phyloP scores from a whole-genome alignment of 345 rosid genomes.

The Aquilaria malaccensis region DNA sequence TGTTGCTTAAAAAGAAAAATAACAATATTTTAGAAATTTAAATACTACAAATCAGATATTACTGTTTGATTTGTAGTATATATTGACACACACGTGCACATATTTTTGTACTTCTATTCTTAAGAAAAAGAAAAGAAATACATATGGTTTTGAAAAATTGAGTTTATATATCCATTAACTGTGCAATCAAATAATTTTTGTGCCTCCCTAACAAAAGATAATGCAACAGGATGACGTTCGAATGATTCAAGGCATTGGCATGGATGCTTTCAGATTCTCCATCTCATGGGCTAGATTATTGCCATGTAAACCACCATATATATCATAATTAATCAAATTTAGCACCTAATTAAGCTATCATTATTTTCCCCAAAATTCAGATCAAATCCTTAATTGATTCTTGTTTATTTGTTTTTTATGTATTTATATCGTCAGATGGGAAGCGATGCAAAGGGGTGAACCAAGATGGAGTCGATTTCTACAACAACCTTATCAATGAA shows the following conservation, averaged over 20 bases:
- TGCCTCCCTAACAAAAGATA: not conserved
- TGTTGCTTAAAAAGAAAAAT: too few relatives aligned
- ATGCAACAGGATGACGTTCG: not conserved
- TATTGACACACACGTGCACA: not conserved
- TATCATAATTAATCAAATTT: too few relatives aligned
- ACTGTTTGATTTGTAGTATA: too few relatives aligned
- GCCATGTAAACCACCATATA: not conserved
- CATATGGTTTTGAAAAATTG: too few relatives aligned
- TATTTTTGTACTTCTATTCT: not conserved
- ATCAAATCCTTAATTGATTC: too few relatives aligned
- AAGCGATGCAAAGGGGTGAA: slow-evolving; percentile 24
- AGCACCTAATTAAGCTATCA: too few relatives aligned
- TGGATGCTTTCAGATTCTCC: slow-evolving; percentile 3
- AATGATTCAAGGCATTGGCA: not conserved
- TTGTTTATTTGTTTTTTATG: not conserved
- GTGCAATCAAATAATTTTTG: not conserved
- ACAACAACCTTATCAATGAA: slow-evolving; percentile 30
- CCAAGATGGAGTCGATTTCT: slow-evolving; percentile 26
- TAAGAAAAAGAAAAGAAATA: too few relatives aligned
- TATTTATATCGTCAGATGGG: slow-evolving; percentile 20
- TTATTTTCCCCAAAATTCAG: too few relatives aligned
- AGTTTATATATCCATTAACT: too few relatives aligned
- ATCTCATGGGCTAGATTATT: not conserved
- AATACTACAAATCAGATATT: too few relatives aligned
- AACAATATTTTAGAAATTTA: too few relatives aligned